Evolutionary conservation across 2,329 filamentous ascomycete species (phyloP), one percentile per base, ranked within the genome.

Genomic region (Elsinoe arachidis): DNA sequence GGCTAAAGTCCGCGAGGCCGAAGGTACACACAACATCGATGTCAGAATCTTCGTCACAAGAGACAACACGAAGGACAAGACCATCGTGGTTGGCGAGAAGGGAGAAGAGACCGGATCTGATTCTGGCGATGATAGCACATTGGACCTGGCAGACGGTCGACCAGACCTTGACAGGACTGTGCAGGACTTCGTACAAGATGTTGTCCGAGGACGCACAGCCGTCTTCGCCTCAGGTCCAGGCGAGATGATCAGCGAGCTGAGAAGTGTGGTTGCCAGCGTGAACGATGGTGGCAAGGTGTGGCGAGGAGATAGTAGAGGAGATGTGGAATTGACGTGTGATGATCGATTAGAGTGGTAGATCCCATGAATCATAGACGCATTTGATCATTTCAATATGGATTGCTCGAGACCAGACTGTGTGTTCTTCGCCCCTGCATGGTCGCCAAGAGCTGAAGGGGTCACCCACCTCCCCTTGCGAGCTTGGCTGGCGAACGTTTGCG

Each of bases 11-110:
- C 59, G 58, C n/a, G 43, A 52, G 1, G 49, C 53, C 4, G 34
- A 37, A 12, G 38, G 54, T 4, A 34, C 21, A 10, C 15, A 26
- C 19, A 38, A 17, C 10, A 17, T 61, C 17, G 44, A 58, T 12
- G 11, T 61, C 10, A 37, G 30, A 10, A 43, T 61, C n/a, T 61
- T 61, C 44, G 59, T 61, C 2, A 61, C 59, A 3, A 49, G 59
- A 6, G 59, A 59, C 12, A 41, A 33, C 35, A 43, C 49, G 38
- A 53, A 21, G 17, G 26, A 21, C 1, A 26, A 15, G 15, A 19
- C 5, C 7, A 17, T 38, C 19, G n/a, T 14, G 49, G 39, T 55
- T 14, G 26, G 43, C 7, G 56, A 57, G 34, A 53, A 35, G 14
- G 49, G 34, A 17, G 33, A 21, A 6, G 39, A 53, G 6, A 19